phyloP scores from a whole-genome alignment of 331 rosid species.

The Malus hybrid region DNA sequence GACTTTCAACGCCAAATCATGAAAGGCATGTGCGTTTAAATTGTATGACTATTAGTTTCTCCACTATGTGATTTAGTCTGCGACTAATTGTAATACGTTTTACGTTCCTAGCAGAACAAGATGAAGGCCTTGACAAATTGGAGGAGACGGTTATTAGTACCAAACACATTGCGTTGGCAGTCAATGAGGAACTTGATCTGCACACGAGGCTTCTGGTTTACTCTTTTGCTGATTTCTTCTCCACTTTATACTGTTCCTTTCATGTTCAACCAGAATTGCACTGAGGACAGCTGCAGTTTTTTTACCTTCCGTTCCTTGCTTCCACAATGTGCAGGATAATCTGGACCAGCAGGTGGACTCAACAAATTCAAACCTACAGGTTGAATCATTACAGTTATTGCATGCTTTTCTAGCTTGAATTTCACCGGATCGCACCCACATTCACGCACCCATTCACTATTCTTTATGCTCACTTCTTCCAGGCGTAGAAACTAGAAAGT shows the following conservation, averaged over 20 bases:
- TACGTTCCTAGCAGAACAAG: slow-evolving; percentile 31
- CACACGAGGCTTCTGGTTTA: slow-evolving; percentile 30
- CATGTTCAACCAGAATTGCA: background rate
- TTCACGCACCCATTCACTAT: background rate
- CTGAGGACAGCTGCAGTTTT: background rate
- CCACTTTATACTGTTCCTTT: background rate
- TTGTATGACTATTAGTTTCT: background rate
- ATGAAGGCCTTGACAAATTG: slow-evolving; percentile 29
- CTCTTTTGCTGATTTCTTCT: background rate
- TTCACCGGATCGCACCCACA: background rate
- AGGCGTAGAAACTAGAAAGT: background rate
- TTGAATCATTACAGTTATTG: background rate
- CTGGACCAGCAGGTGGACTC: slow-evolving; percentile 32
- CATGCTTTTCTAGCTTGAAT: background rate
- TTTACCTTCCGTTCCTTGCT: background rate
- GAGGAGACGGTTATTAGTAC: slow-evolving; percentile 40
- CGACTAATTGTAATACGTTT: slow-evolving; percentile 5
- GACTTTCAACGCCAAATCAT: slow-evolving; percentile 35
- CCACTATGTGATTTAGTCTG: background rate
- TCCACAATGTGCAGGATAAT: slow-evolving; percentile 18
- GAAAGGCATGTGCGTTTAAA: slow-evolving; percentile 12
- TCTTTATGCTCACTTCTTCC: background rate
- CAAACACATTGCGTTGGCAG: slow-evolving; percentile 46
- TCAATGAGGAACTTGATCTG: slow-evolving; percentile 35
- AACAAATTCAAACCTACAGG: slow-evolving; percentile 32